Conservation (phyloP, 225 moss, liverwort and hornwort genomes). For the Asterella californica region DNA sequence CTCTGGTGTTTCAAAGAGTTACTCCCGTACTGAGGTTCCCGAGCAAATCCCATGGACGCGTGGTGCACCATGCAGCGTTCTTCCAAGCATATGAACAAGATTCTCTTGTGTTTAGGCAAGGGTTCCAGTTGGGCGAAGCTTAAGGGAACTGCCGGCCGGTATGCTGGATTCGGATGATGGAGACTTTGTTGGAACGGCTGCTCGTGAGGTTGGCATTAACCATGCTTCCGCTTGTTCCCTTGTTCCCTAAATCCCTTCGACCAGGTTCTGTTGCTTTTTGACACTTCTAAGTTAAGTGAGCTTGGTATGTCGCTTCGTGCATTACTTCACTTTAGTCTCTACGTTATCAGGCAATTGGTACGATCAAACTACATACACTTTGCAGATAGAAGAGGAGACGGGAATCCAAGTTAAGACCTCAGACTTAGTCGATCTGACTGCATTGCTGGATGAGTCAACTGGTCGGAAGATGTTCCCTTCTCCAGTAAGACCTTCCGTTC, state of each 20-base stretch:
- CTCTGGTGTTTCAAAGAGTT: neutral
- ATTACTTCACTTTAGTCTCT: neutral
- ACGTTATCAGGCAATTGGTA: neutral
- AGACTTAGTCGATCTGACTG: slow-evolving; percentile 81
- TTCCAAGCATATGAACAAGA: neutral
- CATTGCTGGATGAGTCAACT: slow-evolving; percentile 76
- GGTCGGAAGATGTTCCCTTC: slow-evolving; percentile 93
- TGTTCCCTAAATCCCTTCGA: neutral
- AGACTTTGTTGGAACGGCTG: slow-evolving; percentile 90
- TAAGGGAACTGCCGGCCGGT: slow-evolving; percentile 91
- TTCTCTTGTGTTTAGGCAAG: slow-evolving; percentile 48
- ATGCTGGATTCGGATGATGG: slow-evolving; percentile 83
- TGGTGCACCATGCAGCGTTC: neutral
- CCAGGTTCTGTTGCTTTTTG: neutral
- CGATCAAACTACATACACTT: neutral
- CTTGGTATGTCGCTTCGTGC: too few species aligned
- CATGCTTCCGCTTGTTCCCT: neutral
- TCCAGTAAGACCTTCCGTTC: slow-evolving; percentile 43
- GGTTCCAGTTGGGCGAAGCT: slow-evolving; percentile 79
- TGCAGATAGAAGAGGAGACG: slow-evolving; percentile 88
- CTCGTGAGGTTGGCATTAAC: slow-evolving; percentile 58
- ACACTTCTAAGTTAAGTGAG: too few species aligned
- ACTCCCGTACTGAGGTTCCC: neutral
- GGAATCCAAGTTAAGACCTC: slow-evolving; percentile 72
- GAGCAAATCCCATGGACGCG: neutral